Conservation (phyloP, 176 grass and related monocot species). For the Oryza nivara region DNA sequence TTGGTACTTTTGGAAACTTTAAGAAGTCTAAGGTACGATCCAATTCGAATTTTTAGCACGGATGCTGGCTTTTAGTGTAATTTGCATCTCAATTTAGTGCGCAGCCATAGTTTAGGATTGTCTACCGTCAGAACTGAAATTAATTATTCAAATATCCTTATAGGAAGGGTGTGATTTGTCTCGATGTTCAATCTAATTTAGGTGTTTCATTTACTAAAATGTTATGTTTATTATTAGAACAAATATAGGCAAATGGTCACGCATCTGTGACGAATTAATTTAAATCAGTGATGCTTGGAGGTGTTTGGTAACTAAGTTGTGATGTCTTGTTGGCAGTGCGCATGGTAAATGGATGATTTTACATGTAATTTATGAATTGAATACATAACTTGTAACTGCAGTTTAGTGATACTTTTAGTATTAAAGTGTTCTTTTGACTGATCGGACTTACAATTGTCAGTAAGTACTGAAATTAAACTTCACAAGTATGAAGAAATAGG, state of each 20-base stretch:
- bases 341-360: not conserved
- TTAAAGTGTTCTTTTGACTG: not conserved
- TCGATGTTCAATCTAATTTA: not conserved
- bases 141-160: not conserved
- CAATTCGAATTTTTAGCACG: not conserved
- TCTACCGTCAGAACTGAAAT: not conserved
- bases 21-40: conserved; percentile 67
- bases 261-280: not conserved
- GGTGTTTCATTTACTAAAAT: not conserved
- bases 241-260: not conserved
- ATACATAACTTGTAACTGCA: not conserved
- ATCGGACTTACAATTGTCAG: not conserved
- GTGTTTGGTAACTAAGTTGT: not conserved
- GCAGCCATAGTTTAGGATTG: not conserved
- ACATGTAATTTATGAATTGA: not conserved
- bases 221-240: not conserved
- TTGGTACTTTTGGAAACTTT: conserved; percentile 59
- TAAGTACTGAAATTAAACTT: not conserved
- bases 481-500: not conserved
- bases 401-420: not conserved
- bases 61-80: not conserved
- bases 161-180: not conserved
- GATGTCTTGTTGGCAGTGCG: not conserved
- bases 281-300: not conserved
- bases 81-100: not conserved